Evolutionary conservation across 805 yeast species (phyloP).

Genomic region (Monosporozyma aerobia): DNA sequence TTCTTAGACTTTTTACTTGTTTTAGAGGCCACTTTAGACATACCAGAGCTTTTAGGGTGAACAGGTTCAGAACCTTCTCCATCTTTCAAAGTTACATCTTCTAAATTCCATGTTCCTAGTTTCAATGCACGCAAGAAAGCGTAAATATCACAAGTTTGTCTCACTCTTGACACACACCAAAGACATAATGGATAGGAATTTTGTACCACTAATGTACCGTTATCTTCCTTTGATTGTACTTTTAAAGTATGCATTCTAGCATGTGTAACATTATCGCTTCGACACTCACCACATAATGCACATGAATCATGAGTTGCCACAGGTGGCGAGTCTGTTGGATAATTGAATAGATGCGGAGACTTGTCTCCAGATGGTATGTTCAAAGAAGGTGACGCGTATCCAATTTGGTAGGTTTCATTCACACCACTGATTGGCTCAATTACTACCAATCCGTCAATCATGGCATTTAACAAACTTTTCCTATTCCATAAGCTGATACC

Average conservation of each 20-base stretch:
- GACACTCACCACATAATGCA: conserved; percentile 72
- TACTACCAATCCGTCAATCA: conserved; percentile 71
- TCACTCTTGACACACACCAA: conserved; percentile 66
- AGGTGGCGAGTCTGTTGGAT: conserved; percentile 47
- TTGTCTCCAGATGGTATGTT: conserved; percentile 8
- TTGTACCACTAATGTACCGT: conserved; percentile 20
- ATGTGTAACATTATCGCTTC: conserved; percentile 63
- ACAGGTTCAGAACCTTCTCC: conserved; percentile 8
- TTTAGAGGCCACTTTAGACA: neutral
- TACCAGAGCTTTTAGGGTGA: conserved; percentile 3
- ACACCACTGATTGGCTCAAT: conserved; percentile 83
- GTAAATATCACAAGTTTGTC: conserved; percentile 76
- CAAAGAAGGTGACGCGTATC: conserved; percentile 9
- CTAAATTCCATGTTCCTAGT: conserved; percentile 51
- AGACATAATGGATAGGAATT: conserved; percentile 65
- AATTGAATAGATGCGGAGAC: conserved; percentile 34
- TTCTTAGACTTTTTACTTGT: neutral
- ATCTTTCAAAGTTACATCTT: conserved; percentile 27
- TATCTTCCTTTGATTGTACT: conserved; percentile 31
- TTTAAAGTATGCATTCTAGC: conserved; percentile 68
- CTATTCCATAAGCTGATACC: conserved; percentile 55
- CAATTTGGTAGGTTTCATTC: conserved; percentile 58
- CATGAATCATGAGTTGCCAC: conserved; percentile 71
- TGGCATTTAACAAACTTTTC: conserved; percentile 50
- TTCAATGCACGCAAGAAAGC: conserved; percentile 62